These are phyloP conservation scores for Spencermartinsiella ligniputridi DNA, from an alignment of 1,139 yeast species.

Conservation along the genomic window DNA sequence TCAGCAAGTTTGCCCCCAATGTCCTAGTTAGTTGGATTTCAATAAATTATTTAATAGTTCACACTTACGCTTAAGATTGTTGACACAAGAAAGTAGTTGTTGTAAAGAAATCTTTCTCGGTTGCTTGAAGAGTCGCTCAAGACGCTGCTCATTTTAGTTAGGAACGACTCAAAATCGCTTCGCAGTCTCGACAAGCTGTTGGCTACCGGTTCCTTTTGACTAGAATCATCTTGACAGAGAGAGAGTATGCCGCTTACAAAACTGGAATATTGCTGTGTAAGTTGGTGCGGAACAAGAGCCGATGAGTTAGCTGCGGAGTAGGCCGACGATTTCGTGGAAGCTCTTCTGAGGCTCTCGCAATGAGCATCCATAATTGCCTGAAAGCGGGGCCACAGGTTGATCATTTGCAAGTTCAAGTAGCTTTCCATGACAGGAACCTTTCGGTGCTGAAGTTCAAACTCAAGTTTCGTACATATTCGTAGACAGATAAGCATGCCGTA, in stretches of 20 bases:
- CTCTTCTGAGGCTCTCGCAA: constrained; percentile 59
- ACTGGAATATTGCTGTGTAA: constrained; percentile 79
- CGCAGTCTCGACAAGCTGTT: constrained; percentile 65
- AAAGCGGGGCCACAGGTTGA: constrained; percentile 78
- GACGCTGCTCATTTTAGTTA: constrained; percentile 55
- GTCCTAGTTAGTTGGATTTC: constrained; percentile 32
- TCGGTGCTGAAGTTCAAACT: constrained; percentile 58
- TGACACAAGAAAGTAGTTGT: constrained; percentile 53
- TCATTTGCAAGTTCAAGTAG: constrained; percentile 62
- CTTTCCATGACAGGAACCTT: constrained; percentile 69
- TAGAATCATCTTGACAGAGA: constrained; percentile 36
- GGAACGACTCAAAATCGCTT: constrained; percentile 70
- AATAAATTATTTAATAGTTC: constrained; percentile 14
- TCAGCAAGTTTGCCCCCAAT: constrained; percentile 49
- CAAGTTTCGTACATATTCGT: constrained; percentile 61
- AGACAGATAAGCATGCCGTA: constrained; percentile 78
- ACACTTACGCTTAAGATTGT: constrained; percentile 28
- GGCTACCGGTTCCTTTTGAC: constrained; percentile 60
- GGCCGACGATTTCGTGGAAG: constrained; percentile 32
- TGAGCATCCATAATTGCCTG: constrained; percentile 72
- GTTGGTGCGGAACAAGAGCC: constrained; percentile 51
- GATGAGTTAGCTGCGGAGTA: constrained; percentile 24
- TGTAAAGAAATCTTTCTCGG: constrained; percentile 68
- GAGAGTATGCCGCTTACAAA: constrained; percentile 68
- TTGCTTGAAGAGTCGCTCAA: constrained; percentile 42